Conservation (phyloP, 148 eudicot species). For the Camellia sinensis region DNA sequence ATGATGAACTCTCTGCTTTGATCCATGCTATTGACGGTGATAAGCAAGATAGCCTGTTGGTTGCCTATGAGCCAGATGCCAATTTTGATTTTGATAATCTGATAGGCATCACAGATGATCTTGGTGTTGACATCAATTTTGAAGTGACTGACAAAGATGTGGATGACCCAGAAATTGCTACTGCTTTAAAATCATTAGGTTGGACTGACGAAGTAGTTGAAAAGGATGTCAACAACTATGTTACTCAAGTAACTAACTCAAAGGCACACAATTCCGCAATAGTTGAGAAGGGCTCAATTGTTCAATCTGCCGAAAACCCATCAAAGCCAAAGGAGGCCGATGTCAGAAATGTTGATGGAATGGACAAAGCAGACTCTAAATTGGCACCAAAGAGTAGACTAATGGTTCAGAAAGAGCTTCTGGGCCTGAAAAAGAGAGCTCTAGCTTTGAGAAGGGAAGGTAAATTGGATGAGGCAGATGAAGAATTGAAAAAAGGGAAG, state of each 20-base stretch:
- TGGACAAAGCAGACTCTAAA: constrained; percentile 26
- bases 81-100: constrained; percentile 47
- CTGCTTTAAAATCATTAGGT: constrained; percentile 76
- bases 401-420: constrained; percentile 80
- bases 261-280: background rate
- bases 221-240: constrained; percentile 46
- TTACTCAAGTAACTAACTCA: constrained; percentile 11
- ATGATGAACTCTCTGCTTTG: constrained; percentile 78
- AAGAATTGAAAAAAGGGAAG: constrained; percentile 80
- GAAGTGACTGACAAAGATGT: constrained; percentile 81
- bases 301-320: constrained; percentile 12
- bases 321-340: constrained; percentile 13
- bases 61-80: constrained; percentile 29
- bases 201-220: constrained; percentile 84
- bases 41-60: constrained; percentile 41
- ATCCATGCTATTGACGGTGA: constrained; percentile 62
- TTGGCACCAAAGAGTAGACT: constrained; percentile 55
- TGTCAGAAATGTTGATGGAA: constrained; percentile 17
- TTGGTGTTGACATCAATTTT: constrained; percentile 49
- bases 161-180: constrained; percentile 80
- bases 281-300: constrained; percentile 11
- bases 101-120: constrained; percentile 43
- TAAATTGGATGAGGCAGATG: constrained; percentile 74
- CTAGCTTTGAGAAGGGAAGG: constrained; percentile 87
- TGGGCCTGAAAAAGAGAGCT: constrained; percentile 79